A percentile compares a stretch with the other conserved stretches of the same genome.
Conservation (phyloP, 352 stramenopile genomes). For the Phytophthora brassicae region DNA sequence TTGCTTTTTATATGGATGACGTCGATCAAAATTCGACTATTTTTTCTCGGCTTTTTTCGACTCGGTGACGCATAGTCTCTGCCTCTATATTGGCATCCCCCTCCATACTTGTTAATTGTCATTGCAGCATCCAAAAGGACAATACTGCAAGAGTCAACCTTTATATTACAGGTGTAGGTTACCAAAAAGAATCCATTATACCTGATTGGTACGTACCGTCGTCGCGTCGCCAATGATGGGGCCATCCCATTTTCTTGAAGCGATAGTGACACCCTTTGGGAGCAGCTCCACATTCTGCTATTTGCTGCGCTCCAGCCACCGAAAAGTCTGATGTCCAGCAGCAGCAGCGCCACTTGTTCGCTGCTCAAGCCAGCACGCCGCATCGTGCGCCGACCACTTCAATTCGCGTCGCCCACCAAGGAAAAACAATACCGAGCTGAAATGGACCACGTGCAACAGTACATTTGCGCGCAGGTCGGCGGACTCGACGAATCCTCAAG, state of each 20-base stretch:
- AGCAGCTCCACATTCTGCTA: conserved; percentile 28
- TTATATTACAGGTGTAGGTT: conserved; percentile 19
- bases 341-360: not conserved
- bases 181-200: conserved; percentile 35
- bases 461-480: conserved; percentile 45
- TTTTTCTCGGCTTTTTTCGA: conserved; percentile 28
- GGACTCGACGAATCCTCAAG: conserved; percentile 35
- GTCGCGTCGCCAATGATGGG: conserved; percentile 27
- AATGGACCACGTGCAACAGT: conserved; percentile 58
- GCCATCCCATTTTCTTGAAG: conserved; percentile 25
- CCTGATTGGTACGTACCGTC: conserved; percentile 27
- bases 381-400: conserved; percentile 28
- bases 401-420: conserved; percentile 35
- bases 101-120: not conserved
- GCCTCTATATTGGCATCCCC: not conserved
- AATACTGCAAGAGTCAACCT: not conserved
- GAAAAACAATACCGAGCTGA: conserved; percentile 47
- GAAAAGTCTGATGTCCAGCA: conserved; percentile 15
- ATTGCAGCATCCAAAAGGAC: not conserved
- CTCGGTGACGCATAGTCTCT: conserved; percentile 10
- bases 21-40: conserved; percentile 16
- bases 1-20: conserved; percentile 9
- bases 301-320: conserved; percentile 18
- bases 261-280: conserved; percentile 24
- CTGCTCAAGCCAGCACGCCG: conserved; percentile 1